Conservation (phyloP, 1,139 yeast genomes). For the Entelexis sorbosivorans region DNA sequence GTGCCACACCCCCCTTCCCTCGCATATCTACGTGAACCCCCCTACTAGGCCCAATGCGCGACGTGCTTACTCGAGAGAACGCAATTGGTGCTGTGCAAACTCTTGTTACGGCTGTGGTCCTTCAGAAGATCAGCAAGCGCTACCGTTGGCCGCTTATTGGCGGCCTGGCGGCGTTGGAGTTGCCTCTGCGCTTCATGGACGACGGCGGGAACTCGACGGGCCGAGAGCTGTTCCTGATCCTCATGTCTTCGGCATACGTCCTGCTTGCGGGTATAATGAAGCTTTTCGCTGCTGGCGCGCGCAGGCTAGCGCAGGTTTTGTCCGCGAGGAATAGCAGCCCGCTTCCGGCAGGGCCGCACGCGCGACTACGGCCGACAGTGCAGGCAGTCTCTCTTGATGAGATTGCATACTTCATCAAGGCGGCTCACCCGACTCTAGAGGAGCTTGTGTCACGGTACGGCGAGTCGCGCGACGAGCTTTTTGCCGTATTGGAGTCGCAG, state of each 20-base stretch:
- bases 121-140: not conserved
- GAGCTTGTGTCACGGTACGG: not conserved
- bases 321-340: not conserved
- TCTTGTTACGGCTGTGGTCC: not conserved
- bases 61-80: not conserved
- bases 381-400: not conserved
- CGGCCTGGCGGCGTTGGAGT: not conserved
- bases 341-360: not conserved
- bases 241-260: not conserved
- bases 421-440: not conserved
- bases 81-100: conserved; percentile 2
- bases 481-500: not conserved
- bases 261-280: not conserved
- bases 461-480: not conserved
- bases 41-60: not conserved
- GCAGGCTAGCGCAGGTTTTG: not conserved
- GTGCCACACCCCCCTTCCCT: not conserved
- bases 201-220: not conserved
- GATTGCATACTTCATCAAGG: not conserved
- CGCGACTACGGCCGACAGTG: not conserved
- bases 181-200: not conserved
- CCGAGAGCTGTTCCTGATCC: not conserved
- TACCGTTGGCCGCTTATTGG: not conserved
- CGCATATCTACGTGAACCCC: not conserved
- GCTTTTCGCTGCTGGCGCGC: not conserved